These are phyloP conservation scores for Alternaria brassicae DNA, from an alignment of 2,329 filamentous ascomycete species.

Conservation along the genomic window DNA sequence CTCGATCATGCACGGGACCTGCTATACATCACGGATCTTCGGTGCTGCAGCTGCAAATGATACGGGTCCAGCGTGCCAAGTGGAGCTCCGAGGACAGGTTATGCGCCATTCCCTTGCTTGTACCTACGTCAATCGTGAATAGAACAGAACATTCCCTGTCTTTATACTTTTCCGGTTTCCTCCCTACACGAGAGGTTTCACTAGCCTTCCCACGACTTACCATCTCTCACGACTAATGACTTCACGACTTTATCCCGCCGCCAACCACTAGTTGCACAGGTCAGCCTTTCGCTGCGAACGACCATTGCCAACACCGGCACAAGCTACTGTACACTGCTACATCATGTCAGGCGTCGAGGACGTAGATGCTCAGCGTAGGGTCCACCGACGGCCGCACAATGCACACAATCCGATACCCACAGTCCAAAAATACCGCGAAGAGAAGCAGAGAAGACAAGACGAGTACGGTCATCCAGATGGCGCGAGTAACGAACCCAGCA, in stretches of 20 bases:
- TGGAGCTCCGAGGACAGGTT: slow-evolving; percentile 20
- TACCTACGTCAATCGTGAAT: slow-evolving; percentile 35
- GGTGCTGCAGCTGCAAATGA: slow-evolving; percentile 25
- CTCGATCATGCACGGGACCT: slow-evolving; percentile 8
- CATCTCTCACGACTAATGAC: slow-evolving; percentile 4
- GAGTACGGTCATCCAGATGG: slow-evolving; percentile 37
- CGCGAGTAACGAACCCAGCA: slow-evolving; percentile 36
- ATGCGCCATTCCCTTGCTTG: slow-evolving; percentile 17
- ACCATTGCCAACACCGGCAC: slow-evolving; percentile 1
- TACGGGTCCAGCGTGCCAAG: slow-evolving; percentile 19
- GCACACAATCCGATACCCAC: slow-evolving; percentile 56
- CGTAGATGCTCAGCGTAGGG: slow-evolving; percentile 45
- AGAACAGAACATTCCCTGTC: slow-evolving; percentile 18
- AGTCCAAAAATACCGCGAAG: slow-evolving; percentile 55
- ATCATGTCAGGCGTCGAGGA: slow-evolving; percentile 54
- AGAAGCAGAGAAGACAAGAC: slow-evolving; percentile 54
- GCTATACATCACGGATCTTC: slow-evolving; percentile 19
- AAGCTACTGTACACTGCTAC: neutral
- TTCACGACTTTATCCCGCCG: neutral
- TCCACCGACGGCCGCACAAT: slow-evolving; percentile 54
- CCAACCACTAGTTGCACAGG: neutral
- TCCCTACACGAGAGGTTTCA: neutral
- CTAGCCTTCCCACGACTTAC: neutral
- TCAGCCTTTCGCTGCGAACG: neutral
- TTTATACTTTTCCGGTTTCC: slow-evolving; percentile 23